phyloP scores from a whole-genome alignment of 1,284 basidiomycete genomes.

The Ceratobasidium sp. region DNA sequence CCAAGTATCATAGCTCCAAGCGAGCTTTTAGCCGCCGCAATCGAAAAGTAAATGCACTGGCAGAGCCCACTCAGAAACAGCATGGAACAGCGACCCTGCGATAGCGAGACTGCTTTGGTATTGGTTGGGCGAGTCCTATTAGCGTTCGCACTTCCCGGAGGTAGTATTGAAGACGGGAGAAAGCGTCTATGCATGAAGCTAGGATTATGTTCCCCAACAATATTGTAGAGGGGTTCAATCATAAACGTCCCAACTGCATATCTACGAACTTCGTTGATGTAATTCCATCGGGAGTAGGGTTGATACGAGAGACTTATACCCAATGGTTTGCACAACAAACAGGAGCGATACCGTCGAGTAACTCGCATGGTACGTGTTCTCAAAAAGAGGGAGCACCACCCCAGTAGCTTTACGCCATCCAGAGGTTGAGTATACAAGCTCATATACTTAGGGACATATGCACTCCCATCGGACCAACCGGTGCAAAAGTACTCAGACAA shows the following conservation, averaged over 20 bases:
- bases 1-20: conserved; percentile 61
- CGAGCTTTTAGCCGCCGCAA: conserved; percentile 61
- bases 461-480: conserved; percentile 70
- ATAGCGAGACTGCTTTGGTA: conserved; percentile 54
- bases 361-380: conserved; percentile 61
- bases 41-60: conserved; percentile 60
- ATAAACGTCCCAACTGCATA: conserved; percentile 61
- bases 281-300: neutral
- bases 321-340: conserved; percentile 62
- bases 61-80: conserved; percentile 57
- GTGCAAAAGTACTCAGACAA: conserved; percentile 41
- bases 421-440: neutral
- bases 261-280: conserved; percentile 50
- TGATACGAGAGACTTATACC: conserved; percentile 54
- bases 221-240: conserved; percentile 59
- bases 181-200: conserved; percentile 47
- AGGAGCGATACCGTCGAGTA: conserved; percentile 64
- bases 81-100: conserved; percentile 59
- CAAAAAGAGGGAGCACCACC: conserved; percentile 57
- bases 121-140: neutral
- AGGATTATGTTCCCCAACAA: conserved; percentile 58
- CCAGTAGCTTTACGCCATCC: conserved; percentile 51
- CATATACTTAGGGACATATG: conserved; percentile 40
- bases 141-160: conserved; percentile 31
- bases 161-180: conserved; percentile 47